Evolutionary conservation across 1,139 yeast genomes (phyloP).

Genomic region (Debaryomycetaceae sp.): DNA sequence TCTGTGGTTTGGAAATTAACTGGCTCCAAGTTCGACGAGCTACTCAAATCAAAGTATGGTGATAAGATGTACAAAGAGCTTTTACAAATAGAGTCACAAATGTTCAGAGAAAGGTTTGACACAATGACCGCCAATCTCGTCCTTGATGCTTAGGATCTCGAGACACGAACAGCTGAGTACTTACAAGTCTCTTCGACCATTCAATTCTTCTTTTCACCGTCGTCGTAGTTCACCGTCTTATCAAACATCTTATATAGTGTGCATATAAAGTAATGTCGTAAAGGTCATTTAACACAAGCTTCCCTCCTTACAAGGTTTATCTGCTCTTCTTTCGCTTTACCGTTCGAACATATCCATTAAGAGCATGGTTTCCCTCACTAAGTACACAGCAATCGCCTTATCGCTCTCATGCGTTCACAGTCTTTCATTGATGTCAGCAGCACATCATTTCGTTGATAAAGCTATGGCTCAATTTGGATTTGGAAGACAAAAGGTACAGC

Average conservation of each 20-base stretch:
- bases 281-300: not conserved
- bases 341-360: too few relatives aligned
- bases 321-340: too few relatives aligned
- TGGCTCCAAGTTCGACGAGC: constrained; percentile 37
- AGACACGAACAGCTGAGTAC: too few relatives aligned
- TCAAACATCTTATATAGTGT: not conserved
- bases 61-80: constrained; percentile 66
- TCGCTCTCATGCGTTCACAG: constrained; percentile 18
- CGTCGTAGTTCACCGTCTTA: not conserved
- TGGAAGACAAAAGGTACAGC: not conserved
- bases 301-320: not conserved
- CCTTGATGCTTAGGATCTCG: constrained; percentile 37
- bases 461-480: not conserved
- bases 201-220: not conserved
- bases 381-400: constrained; percentile 16
- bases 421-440: constrained; percentile 19
- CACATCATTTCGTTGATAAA: not conserved
- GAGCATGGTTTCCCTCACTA: constrained; percentile 27
- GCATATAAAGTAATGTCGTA: not conserved
- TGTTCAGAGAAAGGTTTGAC: constrained; percentile 72
- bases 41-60: constrained; percentile 44
- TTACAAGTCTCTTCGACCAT: not conserved
- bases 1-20: constrained; percentile 73
- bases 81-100: constrained; percentile 57
- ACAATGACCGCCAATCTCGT: constrained; percentile 67